A percentile compares a stretch with the other conserved stretches of the same genome.
Evolutionary conservation across 306 rosid species (phyloP).

Genomic region (Rubus parviflorus): DNA sequence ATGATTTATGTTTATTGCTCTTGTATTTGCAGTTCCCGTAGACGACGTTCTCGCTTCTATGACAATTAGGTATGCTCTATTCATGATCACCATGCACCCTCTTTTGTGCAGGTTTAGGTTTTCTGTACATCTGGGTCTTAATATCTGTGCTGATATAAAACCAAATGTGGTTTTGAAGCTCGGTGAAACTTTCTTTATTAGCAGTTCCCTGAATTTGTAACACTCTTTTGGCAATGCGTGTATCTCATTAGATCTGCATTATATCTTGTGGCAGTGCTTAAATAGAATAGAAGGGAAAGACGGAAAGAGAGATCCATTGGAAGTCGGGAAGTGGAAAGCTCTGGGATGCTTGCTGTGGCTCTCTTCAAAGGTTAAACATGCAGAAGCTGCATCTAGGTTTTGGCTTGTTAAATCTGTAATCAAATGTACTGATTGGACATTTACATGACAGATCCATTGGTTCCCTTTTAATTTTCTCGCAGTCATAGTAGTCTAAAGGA

Average conservation of each 20-base stretch:
- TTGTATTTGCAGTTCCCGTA: constrained; percentile 57
- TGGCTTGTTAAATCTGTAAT: constrained; percentile 35
- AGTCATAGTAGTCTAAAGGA: background rate
- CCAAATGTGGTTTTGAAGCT: background rate
- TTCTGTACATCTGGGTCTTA: background rate
- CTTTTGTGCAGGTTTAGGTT: constrained; percentile 8
- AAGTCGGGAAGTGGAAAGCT: constrained; percentile 27
- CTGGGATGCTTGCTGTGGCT: constrained; percentile 28
- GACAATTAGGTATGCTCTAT: constrained; percentile 75
- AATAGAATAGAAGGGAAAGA: constrained; percentile 23
- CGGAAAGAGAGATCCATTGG: constrained; percentile 26
- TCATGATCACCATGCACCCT: constrained; percentile 4
- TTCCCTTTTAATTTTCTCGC: background rate
- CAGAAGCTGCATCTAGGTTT: constrained; percentile 36
- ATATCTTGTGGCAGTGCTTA: constrained; percentile 26
- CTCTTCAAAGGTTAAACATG: constrained; percentile 23
- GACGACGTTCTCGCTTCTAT: constrained; percentile 75
- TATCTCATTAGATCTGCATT: background rate
- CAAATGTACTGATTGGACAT: constrained; percentile 39
- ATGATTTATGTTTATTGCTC: constrained; percentile 24
- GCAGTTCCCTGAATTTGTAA: background rate
- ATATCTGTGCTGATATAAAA: background rate
- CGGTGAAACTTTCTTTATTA: background rate
- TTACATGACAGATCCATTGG: constrained; percentile 29
- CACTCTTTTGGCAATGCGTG: background rate